phyloP scores from a whole-genome alignment of 805 yeast species.

The Suhomyces sp. region DNA sequence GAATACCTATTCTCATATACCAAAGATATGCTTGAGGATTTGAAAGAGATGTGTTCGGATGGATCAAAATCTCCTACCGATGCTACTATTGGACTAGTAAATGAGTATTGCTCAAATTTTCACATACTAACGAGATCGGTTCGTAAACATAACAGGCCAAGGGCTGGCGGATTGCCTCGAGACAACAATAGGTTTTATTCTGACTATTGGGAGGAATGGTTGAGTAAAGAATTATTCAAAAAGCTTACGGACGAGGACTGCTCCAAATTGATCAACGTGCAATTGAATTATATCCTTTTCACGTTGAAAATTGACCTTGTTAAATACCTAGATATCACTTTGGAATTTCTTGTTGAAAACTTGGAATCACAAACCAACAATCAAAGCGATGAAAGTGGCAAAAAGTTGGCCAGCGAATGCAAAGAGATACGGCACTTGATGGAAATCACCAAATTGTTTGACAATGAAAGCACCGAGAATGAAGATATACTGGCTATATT shows the following conservation, averaged over 20 bases:
- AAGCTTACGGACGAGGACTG: slow-evolving; percentile 21
- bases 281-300: slow-evolving; percentile 37
- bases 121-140: slow-evolving; percentile 19
- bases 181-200: not conserved
- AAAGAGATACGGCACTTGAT: slow-evolving; percentile 1
- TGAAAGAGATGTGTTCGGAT: slow-evolving; percentile 9
- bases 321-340: slow-evolving; percentile 18
- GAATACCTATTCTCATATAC: slow-evolving; percentile 19
- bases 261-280: slow-evolving; percentile 33
- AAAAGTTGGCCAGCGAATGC: not conserved
- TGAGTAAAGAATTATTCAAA: slow-evolving; percentile 24
- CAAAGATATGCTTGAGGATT: slow-evolving; percentile 14
- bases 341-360: not conserved
- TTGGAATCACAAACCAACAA: not conserved
- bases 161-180: not conserved
- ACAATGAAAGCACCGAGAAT: slow-evolving; percentile 2
- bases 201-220: slow-evolving; percentile 29
- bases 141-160: slow-evolving; percentile 6
- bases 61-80: not conserved
- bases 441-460: slow-evolving; percentile 2
- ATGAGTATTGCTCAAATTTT: slow-evolving; percentile 17
- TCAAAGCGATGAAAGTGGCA: not conserved
- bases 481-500: slow-evolving; percentile 17
- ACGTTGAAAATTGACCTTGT: slow-evolving; percentile 29
- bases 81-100: slow-evolving; percentile 18